A percentile compares a stretch with the other conserved stretches of the same genome.
Evolutionary conservation across 345 rosid genomes (phyloP).

Genomic region (Mallotus nudiflorus): DNA sequence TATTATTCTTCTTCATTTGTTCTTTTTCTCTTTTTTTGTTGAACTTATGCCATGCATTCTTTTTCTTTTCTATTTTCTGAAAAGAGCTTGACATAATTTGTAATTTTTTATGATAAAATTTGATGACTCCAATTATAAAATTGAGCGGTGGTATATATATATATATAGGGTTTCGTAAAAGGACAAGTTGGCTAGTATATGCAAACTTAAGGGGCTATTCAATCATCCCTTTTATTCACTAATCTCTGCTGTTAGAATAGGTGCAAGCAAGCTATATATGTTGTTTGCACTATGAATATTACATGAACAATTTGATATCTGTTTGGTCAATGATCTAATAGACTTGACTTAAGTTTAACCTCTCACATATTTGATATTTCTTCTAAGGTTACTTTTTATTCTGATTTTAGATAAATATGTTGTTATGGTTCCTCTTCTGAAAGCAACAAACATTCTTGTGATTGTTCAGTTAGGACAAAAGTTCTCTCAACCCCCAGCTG

Average conservation of each 20-base stretch:
- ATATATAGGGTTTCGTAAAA: no score
- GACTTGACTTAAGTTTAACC: background rate
- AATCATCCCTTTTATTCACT: no score
- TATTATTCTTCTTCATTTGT: no score
- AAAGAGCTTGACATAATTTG: no score
- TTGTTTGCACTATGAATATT: background rate
- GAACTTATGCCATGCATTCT: no score
- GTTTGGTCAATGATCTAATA: background rate
- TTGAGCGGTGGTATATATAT: no score
- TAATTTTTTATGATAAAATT: no score
- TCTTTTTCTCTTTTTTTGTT: no score
- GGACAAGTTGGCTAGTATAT: no score
- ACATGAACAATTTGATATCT: background rate
- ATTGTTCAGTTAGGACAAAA: slow-evolving; percentile 68
- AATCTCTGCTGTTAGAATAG: background rate
- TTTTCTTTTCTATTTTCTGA: no score
- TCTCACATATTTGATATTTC: background rate
- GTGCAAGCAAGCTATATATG: slow-evolving; percentile 5
- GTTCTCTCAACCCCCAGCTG: slow-evolving; percentile 57
- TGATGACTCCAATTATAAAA: no score
- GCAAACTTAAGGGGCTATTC: no score
- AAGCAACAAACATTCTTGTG: slow-evolving; percentile 17
- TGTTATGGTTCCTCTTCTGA: slow-evolving; percentile 5
- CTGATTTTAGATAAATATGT: background rate
- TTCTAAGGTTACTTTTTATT: background rate